These are phyloP conservation scores for Beauveria rudraprayagi DNA, from an alignment of 2,329 filamentous ascomycete species.

Conservation along the genomic window DNA sequence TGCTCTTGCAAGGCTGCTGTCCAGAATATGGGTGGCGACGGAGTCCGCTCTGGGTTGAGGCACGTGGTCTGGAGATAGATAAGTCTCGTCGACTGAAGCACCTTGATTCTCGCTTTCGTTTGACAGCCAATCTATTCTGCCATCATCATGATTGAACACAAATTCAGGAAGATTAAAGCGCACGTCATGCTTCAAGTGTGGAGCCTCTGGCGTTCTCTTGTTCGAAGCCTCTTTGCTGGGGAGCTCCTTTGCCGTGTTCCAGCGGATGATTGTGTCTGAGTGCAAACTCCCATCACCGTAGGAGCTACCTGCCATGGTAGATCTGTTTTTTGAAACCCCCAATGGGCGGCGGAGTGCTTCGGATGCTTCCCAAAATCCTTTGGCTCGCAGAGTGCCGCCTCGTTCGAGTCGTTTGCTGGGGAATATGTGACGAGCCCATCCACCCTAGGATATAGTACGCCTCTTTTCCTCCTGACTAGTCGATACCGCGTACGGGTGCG, in stretches of 20 bases:
- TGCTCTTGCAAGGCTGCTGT: conserved; percentile 12
- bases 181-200: neutral
- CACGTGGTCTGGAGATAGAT: neutral
- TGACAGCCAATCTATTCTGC: neutral
- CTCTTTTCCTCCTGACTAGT: conserved; percentile 4
- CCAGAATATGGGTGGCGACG: conserved; percentile 5
- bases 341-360: conserved; percentile 9
- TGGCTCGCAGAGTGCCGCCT: conserved; percentile 37
- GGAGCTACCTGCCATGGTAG: conserved; percentile 12
- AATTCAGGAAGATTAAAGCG: conserved; percentile 1
- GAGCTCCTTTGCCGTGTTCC: conserved; percentile 28
- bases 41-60: neutral
- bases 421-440: conserved; percentile 37
- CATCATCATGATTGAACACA: neutral
- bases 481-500: neutral
- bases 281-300: conserved; percentile 13
- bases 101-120: neutral
- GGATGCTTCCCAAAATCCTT: conserved; percentile 22
- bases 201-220: neutral
- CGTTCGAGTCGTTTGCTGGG: conserved; percentile 42
- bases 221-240: conserved; percentile 6
- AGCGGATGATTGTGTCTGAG: conserved; percentile 25
- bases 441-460: conserved; percentile 24
- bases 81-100: neutral
- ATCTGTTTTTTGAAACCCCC: conserved; percentile 8